Evolutionary conservation across 495 filamentous ascomycete genomes (phyloP).

Genomic region (Aspergillus campestris): DNA sequence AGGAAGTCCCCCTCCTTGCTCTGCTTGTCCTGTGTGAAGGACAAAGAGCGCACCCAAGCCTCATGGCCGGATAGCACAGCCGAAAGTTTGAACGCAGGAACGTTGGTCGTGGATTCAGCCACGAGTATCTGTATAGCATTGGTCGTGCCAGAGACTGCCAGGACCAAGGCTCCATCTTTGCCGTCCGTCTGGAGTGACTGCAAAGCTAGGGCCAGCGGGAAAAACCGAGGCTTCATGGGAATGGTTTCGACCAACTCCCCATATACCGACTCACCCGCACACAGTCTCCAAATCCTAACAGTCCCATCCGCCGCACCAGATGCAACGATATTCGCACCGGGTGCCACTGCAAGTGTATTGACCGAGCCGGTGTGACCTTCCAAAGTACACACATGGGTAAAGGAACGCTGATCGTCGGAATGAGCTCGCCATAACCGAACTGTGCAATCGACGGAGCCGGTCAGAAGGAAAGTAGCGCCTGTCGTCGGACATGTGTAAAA

Average conservation of each 20-base stretch:
- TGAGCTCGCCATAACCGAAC: conserved; percentile 60
- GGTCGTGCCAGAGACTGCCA: conserved; percentile 80
- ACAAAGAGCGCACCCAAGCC: conserved; percentile 83
- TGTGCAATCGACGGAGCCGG: conserved; percentile 73
- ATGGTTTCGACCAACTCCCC: conserved; percentile 60
- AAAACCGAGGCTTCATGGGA: conserved; percentile 62
- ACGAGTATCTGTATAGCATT: conserved; percentile 71
- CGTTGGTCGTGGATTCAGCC: conserved; percentile 26
- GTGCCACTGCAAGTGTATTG: conserved; percentile 62
- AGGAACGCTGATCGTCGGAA: conserved; percentile 16
- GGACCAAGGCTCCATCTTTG: conserved; percentile 43
- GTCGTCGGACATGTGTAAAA: conserved; percentile 54
- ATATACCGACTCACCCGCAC: conserved; percentile 23
- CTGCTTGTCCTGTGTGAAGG: conserved; percentile 60
- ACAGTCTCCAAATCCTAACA: conserved; percentile 66
- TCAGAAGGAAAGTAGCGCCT: conserved; percentile 52
- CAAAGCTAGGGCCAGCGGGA: conserved; percentile 70
- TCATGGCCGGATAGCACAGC: conserved; percentile 85
- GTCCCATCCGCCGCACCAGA: conserved; percentile 77
- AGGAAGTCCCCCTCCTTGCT: conserved; percentile 56
- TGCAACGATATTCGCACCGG: conserved; percentile 48
- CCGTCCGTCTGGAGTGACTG: conserved; percentile 40
- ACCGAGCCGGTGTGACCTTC: conserved; percentile 64
- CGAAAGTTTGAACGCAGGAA: conserved; percentile 54
- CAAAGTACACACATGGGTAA: conserved; percentile 37